Base-by-base conservation (phyloP, 805 yeast genomes). In the Metschnikowia lachancei region DNA sequence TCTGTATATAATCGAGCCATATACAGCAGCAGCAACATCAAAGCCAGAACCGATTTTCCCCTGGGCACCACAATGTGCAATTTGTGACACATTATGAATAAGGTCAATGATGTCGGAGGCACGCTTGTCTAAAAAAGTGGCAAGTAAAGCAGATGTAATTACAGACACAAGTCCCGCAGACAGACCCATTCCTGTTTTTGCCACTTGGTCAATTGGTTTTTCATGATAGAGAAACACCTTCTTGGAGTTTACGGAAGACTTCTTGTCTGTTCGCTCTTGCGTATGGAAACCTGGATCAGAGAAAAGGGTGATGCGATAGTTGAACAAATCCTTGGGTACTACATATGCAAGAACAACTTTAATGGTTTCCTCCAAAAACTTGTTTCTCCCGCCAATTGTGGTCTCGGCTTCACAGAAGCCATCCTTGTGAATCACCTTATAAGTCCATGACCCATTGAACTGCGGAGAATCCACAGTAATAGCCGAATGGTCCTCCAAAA, bases 21-120 rank as follows among this genome's bases (percentile, higher is more conserved):
- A 92, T 0, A 87, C 84, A 0, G 99, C 99, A 20, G 97, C 84
- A 0, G 96, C 98, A 35, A 94, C 95, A 62, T 94, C 99, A 65
- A 94, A 94, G 0, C 99, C 99, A 3, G 97, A 89, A 0, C 99
- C 99, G 20, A 94, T 83, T 64, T 94, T 94, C 28, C 88, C 87
- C 64, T 94, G 99, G 2, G 99, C 98, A 47, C 80, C 76, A 63
- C 97, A 91, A 64, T 94, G 99, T 0, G 96, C 85, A 8, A 87
- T 72, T 63, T 94, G 99, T 0, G 97, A 80, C 22, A 89, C 65
- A 57, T 89, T 92, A 63, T 94, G 98, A 30, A 92, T 72, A n/a
- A 63, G 50, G 4, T 64, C 56, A 7, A 51, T 46, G 22, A 54
- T 45, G 12, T 51, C 52, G 7, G 45, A 46, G 9, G 45, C 45